Evolutionary conservation across 208 protist species (phyloP), one percentile per base, ranked within the genome.

Genomic region (Acanthamoeba triangularis): DNA sequence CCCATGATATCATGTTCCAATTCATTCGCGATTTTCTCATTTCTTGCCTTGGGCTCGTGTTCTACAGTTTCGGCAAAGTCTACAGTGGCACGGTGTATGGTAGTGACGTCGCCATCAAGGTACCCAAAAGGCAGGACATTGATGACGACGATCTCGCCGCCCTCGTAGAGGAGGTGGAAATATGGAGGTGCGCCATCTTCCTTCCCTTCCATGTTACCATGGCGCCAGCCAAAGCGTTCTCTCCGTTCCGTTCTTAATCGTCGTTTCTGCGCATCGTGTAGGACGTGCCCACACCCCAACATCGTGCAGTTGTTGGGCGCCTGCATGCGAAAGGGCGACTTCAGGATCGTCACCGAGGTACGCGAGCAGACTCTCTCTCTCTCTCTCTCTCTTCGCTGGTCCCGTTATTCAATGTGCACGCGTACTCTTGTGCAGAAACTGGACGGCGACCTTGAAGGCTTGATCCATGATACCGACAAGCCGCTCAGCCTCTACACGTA

Each of bases 81-180:
- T 82, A 80, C 63, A 94, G 67, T 35, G 90, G 90, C 90, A 82
- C 90, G 5, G 90, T 94, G n/a, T 94, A 82, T 47, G 90, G 63
- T 13, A 74, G 59, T 35, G 67, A 94, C 8, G 90, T 94, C 10
- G 90, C 90, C 13, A 63, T 94, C 30, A 94, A 94, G 47, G 67
- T 94, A 7, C 90, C 90, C 28, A 82, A 80, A 35, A 23, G 37
- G n/a, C 90, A 94, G 65, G 90, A 94, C 90, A 49, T 94, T 13
- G 69, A 74, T 30, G 90, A 80, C 37, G 90, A 94, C 49, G 61
- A 56, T 20, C 47, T 94, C 8, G 90, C 85, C 54, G 41, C 56
- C 4, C 61, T 91, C 18, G 85, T 91, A 0, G 85, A 91, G 37
- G 85, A 91, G 37, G 85, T 91, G 1, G 56, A 72, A 91, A 91